Conservation (phyloP, 176 grass and related monocot genomes). For the Carex parvula region DNA sequence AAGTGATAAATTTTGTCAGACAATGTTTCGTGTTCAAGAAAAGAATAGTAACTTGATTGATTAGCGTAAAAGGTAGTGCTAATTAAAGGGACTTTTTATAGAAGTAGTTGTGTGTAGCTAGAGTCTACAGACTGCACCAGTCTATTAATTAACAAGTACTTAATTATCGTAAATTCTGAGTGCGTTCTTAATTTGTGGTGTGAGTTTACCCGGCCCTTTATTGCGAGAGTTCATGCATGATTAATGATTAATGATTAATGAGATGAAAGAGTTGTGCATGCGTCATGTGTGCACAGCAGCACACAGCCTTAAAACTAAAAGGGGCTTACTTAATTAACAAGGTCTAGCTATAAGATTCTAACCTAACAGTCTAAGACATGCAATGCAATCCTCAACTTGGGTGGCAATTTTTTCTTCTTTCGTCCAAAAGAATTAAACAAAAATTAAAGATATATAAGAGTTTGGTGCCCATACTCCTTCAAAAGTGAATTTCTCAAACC, state of each 20-base stretch:
- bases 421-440: not conserved
- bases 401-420: slow-evolving; percentile 2
- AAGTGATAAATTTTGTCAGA: not conserved
- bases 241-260: slow-evolving; percentile 26
- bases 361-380: slow-evolving; percentile 7
- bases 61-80: slow-evolving; percentile 10
- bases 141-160: not conserved
- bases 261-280: slow-evolving; percentile 7
- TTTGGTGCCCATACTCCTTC: no score
- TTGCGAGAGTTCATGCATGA: slow-evolving; percentile 8
- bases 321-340: not conserved
- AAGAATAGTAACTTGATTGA: slow-evolving; percentile 13
- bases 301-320: not conserved
- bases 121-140: not conserved
- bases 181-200: no score
- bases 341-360: slow-evolving; percentile 27
- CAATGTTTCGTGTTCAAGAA: not conserved
- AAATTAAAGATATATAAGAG: not conserved
- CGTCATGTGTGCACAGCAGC: slow-evolving; percentile 12
- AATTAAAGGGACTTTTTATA: slow-evolving; percentile 25
- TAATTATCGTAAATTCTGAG: not conserved
- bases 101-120: not conserved
- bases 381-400: not conserved
- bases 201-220: not conserved
- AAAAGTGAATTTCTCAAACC: no score